A percentile compares a stretch with the other conserved stretches of the same genome.
Conservation (phyloP, 2,329 filamentous ascomycete genomes). For the Aspergillus viridinutans region DNA sequence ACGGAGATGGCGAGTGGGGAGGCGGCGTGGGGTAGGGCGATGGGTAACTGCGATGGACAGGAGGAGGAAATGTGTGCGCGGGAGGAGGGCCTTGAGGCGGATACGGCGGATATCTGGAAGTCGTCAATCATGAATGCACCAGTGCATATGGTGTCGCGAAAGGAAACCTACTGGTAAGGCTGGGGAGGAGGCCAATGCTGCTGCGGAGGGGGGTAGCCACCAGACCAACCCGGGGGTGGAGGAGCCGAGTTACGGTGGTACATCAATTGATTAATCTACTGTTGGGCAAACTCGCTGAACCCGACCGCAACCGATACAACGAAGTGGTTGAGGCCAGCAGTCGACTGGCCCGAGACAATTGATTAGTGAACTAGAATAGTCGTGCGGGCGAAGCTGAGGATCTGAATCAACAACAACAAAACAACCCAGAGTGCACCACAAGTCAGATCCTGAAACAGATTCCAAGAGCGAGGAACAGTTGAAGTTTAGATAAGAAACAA, state of each 20-base stretch:
- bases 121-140: neutral
- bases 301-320: neutral
- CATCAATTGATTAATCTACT: slow-evolving; percentile 10
- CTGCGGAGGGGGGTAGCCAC: slow-evolving; percentile 10
- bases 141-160: too few relatives aligned
- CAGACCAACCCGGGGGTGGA: slow-evolving; percentile 12
- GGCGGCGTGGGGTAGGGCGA: slow-evolving; percentile 13
- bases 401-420: neutral
- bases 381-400: neutral
- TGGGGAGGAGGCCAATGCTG: slow-evolving; percentile 13
- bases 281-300: neutral
- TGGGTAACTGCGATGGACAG: slow-evolving; percentile 1
- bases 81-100: slow-evolving; percentile 4
- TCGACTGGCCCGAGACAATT: too few relatives aligned
- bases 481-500: neutral
- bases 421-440: neutral
- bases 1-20: slow-evolving; percentile 9
- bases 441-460: neutral
- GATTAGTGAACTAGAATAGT: too few relatives aligned
- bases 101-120: slow-evolving; percentile 2
- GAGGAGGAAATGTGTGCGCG: slow-evolving; percentile 2
- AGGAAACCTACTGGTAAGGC: slow-evolving; percentile 8
- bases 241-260: slow-evolving; percentile 15
- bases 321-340: neutral
- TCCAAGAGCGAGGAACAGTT: neutral